Evolutionary conservation across 192 early-diverging fungal species (phyloP), one percentile per base, ranked within the genome.

Genomic region (Coemansia sp.): DNA sequence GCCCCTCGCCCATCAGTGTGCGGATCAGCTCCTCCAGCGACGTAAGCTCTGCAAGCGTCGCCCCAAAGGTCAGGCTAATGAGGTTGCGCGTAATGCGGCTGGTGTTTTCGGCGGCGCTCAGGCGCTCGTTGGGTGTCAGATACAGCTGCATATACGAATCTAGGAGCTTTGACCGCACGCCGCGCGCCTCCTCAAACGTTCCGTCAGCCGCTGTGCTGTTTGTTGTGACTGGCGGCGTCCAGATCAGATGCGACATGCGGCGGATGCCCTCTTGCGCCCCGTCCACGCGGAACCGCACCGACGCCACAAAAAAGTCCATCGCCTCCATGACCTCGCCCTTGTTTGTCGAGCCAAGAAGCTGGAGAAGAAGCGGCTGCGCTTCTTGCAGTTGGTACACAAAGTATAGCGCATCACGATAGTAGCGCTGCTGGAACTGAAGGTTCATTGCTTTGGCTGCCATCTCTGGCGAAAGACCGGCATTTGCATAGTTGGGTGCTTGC

Each of bases 161-260:
- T 18, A 98, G 72, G 38, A 98, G 77, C 62, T 93, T 88, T 39
- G 88, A 81, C 10, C 89, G 88, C 16, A 92, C 85, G 36, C 90
- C 87, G 30, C 90, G 90, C 0, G 87, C 88, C 64, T 92, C 90
- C 72, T 92, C 91, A 5, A 63, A 41, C n/a, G 46, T 30, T 62
- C 71, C 75, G 16, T 74, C 80, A 45, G 39, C 60, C 0, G 65
- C 23, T 3, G 45, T 20, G 48, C 59, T 60, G 66, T 56, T 69
- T 67, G 64, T 66, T 46, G 79, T 83, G 35, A 84, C 88, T 26
- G 88, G 85, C 45, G 88, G 87, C 63, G 85, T 89, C 91, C 91
- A 99, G 21, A 99, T 91, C 51, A 98, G 91, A 74, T 98, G 97
- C 12, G 96, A 86, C 97, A 99, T 99, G 67, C 88, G 90, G 45